These are phyloP conservation scores for Entomortierella lignicola DNA, from an alignment of 192 early-diverging fungal genomes.

Conservation along the genomic window DNA sequence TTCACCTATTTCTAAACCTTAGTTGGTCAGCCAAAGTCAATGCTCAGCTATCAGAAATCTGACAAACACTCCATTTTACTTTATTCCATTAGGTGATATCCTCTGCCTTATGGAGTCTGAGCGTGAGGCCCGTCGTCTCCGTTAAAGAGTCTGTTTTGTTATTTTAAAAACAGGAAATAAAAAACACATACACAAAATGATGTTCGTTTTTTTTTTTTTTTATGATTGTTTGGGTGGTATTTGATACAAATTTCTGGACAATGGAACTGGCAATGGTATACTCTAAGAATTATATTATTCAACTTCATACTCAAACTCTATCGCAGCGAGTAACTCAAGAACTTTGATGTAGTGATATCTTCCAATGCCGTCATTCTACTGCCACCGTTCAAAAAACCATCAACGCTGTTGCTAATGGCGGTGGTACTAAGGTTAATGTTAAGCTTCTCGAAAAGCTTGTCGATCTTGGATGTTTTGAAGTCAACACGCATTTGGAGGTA, in stretches of 20 bases:
- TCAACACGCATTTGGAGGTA: conserved; percentile 92
- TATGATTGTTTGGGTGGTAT: too few relatives aligned
- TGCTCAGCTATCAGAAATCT: neutral
- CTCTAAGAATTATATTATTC: too few relatives aligned
- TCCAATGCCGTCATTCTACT: conserved; percentile 26
- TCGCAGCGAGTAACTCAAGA: conserved; percentile 32
- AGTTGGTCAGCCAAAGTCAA: neutral
- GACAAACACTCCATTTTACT: neutral
- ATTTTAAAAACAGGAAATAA: conserved; percentile 32
- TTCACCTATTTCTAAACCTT: neutral
- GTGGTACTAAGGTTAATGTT: neutral
- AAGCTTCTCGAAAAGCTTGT: conserved; percentile 61
- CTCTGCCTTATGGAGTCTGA: conserved; percentile 98
- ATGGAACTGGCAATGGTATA: too few relatives aligned
- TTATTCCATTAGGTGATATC: conserved; percentile 77
- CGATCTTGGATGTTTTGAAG: conserved; percentile 74
- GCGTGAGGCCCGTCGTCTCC: conserved; percentile 98
- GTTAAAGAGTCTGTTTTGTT: conserved; percentile 70
- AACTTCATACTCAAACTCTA: neutral
- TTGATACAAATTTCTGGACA: too few relatives aligned
- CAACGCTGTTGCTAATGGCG: neutral
- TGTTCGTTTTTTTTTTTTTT: neutral
- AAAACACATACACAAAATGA: conserved; percentile 1
- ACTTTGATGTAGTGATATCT: conserved; percentile 21
- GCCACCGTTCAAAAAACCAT: neutral